Evolutionary conservation across 352 stramenopile species (phyloP).

Genomic region (Pythium phragmiticola): DNA sequence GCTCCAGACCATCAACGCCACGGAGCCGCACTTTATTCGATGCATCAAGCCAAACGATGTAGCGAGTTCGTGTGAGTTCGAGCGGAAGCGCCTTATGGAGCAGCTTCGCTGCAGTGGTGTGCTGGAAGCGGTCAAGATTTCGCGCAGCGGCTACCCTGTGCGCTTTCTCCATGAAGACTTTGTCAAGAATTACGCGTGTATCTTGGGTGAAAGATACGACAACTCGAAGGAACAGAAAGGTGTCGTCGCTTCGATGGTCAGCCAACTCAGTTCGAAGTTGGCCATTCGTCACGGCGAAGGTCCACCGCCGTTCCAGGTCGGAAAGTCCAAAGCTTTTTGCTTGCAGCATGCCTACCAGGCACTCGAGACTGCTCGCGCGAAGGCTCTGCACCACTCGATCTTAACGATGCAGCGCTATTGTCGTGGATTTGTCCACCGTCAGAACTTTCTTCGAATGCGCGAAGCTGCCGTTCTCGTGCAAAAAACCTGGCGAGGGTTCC

Average conservation of each 20-base stretch:
- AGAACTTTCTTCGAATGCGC: slow-evolving; percentile 49
- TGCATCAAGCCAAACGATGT: slow-evolving; percentile 90
- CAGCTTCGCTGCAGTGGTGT: slow-evolving; percentile 88
- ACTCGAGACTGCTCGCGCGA: slow-evolving; percentile 55
- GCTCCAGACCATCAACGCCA: slow-evolving; percentile 93
- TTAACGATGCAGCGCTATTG: slow-evolving; percentile 76
- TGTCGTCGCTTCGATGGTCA: slow-evolving; percentile 49
- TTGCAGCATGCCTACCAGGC: slow-evolving; percentile 66
- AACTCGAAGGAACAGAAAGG: slow-evolving; percentile 48
- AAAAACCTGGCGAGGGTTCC: slow-evolving; percentile 44
- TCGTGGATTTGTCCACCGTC: slow-evolving; percentile 53
- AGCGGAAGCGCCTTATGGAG: slow-evolving; percentile 67
- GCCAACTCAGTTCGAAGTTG: slow-evolving; percentile 39
- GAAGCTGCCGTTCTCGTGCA: slow-evolving; percentile 54
- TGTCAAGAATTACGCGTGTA: slow-evolving; percentile 79
- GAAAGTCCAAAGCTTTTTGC: slow-evolving; percentile 84
- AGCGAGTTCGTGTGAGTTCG: slow-evolving; percentile 56
- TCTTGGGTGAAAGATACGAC: slow-evolving; percentile 47
- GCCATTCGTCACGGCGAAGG: slow-evolving; percentile 31
- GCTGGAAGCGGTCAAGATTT: slow-evolving; percentile 89
- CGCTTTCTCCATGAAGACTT: slow-evolving; percentile 94
- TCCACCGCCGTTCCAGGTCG: slow-evolving; percentile 70
- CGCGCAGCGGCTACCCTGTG: slow-evolving; percentile 90
- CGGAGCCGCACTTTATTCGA: slow-evolving; percentile 91
- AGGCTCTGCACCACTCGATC: slow-evolving; percentile 70